These are phyloP conservation scores for Cystobasidium tubakii DNA, from an alignment of 768 basidiomycete genomes.

Conservation along the genomic window DNA sequence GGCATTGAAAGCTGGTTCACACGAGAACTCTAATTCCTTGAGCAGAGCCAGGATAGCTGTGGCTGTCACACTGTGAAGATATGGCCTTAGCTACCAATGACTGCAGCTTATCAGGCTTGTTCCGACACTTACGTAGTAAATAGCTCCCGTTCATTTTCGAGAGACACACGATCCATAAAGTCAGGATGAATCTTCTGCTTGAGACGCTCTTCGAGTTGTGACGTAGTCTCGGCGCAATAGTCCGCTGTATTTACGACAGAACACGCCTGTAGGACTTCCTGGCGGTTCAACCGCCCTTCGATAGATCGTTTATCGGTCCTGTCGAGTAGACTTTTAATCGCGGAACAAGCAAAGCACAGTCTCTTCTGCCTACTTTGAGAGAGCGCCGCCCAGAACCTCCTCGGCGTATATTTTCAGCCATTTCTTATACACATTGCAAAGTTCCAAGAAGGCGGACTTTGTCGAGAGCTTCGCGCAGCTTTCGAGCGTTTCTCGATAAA, in stretches of 20 bases:
- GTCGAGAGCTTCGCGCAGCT: conserved; percentile 87
- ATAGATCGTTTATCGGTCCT: conserved; percentile 54
- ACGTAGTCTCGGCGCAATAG: conserved; percentile 86
- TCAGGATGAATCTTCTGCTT: conserved; percentile 70
- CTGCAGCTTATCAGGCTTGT: neutral
- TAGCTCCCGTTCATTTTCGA: conserved; percentile 77
- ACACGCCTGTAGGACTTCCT: conserved; percentile 73
- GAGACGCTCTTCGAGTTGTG: conserved; percentile 87
- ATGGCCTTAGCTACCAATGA: no score
- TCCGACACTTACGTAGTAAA: conserved; percentile 67
- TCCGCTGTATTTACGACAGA: conserved; percentile 94
- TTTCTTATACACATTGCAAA: conserved; percentile 77
- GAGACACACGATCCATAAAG: conserved; percentile 69
- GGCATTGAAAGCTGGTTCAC: conserved; percentile 69
- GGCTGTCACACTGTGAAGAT: conserved; percentile 64
- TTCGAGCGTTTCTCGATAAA: conserved; percentile 90
- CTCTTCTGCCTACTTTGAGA: conserved; percentile 60
- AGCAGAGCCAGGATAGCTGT: conserved; percentile 71
- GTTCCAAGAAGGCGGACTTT: conserved; percentile 72
- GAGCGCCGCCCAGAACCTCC: conserved; percentile 69
- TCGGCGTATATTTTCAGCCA: conserved; percentile 97
- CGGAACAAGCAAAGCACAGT: neutral
- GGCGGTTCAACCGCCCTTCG: conserved; percentile 70
- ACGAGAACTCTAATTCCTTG: conserved; percentile 75
- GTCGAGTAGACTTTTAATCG: neutral